Conservation (phyloP, 495 filamentous ascomycete genomes). For the Peziza echinospora region DNA sequence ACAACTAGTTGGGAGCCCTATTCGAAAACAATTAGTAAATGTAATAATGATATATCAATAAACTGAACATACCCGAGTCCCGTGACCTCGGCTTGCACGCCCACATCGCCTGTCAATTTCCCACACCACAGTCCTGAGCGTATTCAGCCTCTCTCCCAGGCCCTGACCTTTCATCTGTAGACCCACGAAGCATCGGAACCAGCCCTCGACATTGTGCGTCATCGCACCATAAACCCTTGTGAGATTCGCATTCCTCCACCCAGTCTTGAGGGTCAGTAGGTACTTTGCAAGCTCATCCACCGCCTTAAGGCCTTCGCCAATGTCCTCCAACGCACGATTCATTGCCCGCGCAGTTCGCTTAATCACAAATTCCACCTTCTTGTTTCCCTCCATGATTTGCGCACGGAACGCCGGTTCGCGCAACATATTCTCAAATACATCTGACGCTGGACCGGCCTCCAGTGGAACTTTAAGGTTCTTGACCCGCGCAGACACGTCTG, state of each 20-base stretch:
- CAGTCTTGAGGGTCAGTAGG: slow-evolving; percentile 37
- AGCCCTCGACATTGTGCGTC: slow-evolving; percentile 71
- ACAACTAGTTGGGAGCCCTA: no score
- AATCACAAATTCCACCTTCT: slow-evolving; percentile 76
- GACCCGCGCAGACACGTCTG: slow-evolving; percentile 51
- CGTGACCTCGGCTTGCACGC: slow-evolving; percentile 31
- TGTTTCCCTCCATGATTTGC: slow-evolving; percentile 67
- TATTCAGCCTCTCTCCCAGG: slow-evolving; percentile 38
- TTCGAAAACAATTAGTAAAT: no score
- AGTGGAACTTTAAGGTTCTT: slow-evolving; percentile 64
- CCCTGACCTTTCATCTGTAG: slow-evolving; percentile 41
- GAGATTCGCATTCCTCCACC: slow-evolving; percentile 33
- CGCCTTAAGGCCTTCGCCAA: slow-evolving; percentile 53
- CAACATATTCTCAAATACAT: slow-evolving; percentile 78
- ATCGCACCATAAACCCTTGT: slow-evolving; percentile 54
- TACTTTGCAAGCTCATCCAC: slow-evolving; percentile 59
- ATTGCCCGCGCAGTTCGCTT: slow-evolving; percentile 51
- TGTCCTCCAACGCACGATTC: slow-evolving; percentile 53
- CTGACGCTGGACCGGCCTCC: slow-evolving; percentile 35
- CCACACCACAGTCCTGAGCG: slow-evolving; percentile 41
- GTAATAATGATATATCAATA: no score
- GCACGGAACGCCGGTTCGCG: slow-evolving; percentile 59
- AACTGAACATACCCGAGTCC: no score
- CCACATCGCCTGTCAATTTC: slow-evolving; percentile 63
- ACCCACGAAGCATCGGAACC: slow-evolving; percentile 50